Evolutionary conservation across 345 rosid genomes (phyloP).

Genomic region (Lenwebbia sp.): DNA sequence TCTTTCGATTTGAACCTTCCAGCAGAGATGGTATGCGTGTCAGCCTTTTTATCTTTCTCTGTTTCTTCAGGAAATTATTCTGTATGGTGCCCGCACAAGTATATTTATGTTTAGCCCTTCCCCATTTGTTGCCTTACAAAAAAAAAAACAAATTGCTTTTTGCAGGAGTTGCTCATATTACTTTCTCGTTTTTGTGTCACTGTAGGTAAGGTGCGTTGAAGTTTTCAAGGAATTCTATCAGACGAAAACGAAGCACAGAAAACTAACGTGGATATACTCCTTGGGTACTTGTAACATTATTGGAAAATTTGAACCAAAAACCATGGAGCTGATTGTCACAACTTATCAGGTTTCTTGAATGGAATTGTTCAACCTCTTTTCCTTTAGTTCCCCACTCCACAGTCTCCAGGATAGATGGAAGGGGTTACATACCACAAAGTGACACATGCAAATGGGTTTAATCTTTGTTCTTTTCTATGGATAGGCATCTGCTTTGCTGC

Average conservation of each 20-base stretch:
- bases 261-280: constrained; percentile 65
- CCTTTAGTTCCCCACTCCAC: neutral
- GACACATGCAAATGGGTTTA: neutral
- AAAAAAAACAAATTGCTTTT: neutral
- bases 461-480: neutral
- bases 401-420: neutral
- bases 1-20: constrained; percentile 63
- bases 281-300: constrained; percentile 48
- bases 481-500: constrained; percentile 55
- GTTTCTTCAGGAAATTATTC: neutral
- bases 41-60: neutral
- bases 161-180: neutral
- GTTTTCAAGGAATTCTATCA: constrained; percentile 60
- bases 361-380: neutral
- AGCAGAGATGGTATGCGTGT: constrained; percentile 42
- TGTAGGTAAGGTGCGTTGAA: constrained; percentile 50
- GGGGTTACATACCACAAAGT: neutral
- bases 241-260: constrained; percentile 43
- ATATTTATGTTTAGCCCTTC: neutral
- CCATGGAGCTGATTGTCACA: constrained; percentile 52
- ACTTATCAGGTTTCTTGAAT: constrained; percentile 44
- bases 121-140: neutral
- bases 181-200: neutral
- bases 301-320: constrained; percentile 54
- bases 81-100: neutral